Evolutionary conservation across 306 rosid genomes (phyloP), one percentile per base, ranked within the genome.

Genomic region (Parietaria judaica): DNA sequence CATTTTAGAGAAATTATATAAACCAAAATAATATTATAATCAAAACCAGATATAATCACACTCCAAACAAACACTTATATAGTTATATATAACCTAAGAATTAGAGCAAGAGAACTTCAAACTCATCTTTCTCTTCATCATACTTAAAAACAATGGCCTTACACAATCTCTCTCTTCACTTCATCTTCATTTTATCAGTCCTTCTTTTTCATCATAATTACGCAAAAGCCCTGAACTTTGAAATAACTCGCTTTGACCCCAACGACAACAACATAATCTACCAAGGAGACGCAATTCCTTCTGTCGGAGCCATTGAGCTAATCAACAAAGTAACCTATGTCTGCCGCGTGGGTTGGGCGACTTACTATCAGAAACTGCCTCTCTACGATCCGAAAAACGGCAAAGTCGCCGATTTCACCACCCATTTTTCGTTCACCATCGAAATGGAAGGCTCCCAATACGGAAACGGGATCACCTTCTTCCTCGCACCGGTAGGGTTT

Each of bases 371-470:
- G 44, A 67, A 57, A 57, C 7, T 81, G 59, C 80, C 53, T 0
- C 43, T 84, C 6, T 81, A 83, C 82, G 62, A 78, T 53, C 74
- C 67, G 35, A 36, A 47, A 37, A 62, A 80, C 0, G 23, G 71
- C 52, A 48, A 48, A 51, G 56, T 6, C 3, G 55, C 66, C n/a
- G 66, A 62, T 34, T 62, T 62, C 66, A 47, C 56, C 3, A 62
- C 66, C 45, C 46, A 48, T 23, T 62, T 62, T 15, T 48, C 66
- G 43, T 47, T 62, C 56, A 35, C 44, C 6, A 50, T 62, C 16
- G 4, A 3, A n/a, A 31, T 46, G 0, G 45, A 5, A 11, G n/a
- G 1, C 41, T 3, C 45, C 2, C 1, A 0, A 1, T 50, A 47
- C 9, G 66, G 66, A 11, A 7, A 36, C 11, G 66, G 66, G 13